Evolutionary conservation across 257 asterid species (phyloP), one percentile per base, ranked within the genome.

Genomic region (Anisodus tanguticus): DNA sequence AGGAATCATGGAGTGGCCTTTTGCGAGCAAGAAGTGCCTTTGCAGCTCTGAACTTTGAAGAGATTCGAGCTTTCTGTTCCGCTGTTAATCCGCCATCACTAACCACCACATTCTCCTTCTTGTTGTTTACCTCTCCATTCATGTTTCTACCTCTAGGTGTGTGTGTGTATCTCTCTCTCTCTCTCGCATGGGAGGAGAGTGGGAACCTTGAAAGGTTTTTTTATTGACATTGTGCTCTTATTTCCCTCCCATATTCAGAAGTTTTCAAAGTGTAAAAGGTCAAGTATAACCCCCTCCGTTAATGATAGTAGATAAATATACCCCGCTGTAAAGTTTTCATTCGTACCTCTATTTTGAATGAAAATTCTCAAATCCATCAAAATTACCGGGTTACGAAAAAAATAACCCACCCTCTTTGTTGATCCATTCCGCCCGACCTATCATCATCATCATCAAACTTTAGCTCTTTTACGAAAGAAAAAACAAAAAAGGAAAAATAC

Each of bases 1-100:
- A 26, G 66, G 19, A 68, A 82, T 89, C 57, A 16, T 55, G 81
- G 64, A 90, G 91, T 64, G 88, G 91, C 80, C 97, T 91, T 89
- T 96, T 96, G 80, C 98, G 95, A 17, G 88, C 85, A 60, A 94
- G 97, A 77, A 91, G 93, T 15, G 97, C 95, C 88, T 96, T 96
- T 41, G 98, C 99, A 58, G 97, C 92, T 89, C 92, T 91, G 85
- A 90, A 94, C 47, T 91, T 96, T 59, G 88, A 91, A 39, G 99
- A 91, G 78, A 96, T 94, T 76, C 98, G 92, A 86, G 94, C 90
- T 82, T 88, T 89, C 89, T 96, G 99, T 87, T 92, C 97, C 79
- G 92, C 94, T 49, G 99, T 89, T 86, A 96, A 88, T 41, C 90
- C 95, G 82, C 94, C 95, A 5, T 62, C 88, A 81, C 89, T 60